These are phyloP conservation scores for Monosporascus sp. DNA, from an alignment of 2,329 filamentous ascomycete species.

Conservation along the genomic window DNA sequence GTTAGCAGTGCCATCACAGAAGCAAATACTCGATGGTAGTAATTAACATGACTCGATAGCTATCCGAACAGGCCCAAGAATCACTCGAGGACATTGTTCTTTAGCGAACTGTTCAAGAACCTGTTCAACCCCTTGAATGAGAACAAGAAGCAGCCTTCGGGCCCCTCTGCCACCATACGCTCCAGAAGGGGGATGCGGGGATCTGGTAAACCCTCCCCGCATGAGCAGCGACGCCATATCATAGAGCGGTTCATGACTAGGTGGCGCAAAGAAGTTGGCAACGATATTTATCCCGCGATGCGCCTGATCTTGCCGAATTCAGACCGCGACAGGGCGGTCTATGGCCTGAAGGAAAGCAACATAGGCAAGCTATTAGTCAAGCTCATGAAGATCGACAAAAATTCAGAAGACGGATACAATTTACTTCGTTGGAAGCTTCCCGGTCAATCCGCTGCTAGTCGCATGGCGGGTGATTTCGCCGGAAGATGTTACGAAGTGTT, in stretches of 20 bases:
- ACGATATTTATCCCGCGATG: conserved; percentile 90
- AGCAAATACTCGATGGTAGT: background rate
- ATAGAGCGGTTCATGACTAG: conserved; percentile 79
- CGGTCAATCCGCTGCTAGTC: conserved; percentile 55
- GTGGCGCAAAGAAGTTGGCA: conserved; percentile 84
- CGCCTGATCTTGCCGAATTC: conserved; percentile 89
- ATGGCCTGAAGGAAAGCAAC: conserved; percentile 86
- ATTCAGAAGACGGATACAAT: conserved; percentile 81
- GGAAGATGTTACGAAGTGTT: conserved; percentile 83
- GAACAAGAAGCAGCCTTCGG: conserved; percentile 69
- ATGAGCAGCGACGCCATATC: conserved; percentile 74
- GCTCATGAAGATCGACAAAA: conserved; percentile 84
- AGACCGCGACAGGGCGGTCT: conserved; percentile 86
- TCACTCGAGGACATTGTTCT: conserved; percentile 70
- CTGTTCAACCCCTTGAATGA: conserved; percentile 79
- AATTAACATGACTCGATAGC: conserved; percentile 34
- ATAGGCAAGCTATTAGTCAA: conserved; percentile 90
- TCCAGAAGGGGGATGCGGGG: conserved; percentile 57
- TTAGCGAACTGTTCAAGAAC: conserved; percentile 69
- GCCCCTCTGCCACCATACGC: conserved; percentile 42
- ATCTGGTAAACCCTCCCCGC: conserved; percentile 55
- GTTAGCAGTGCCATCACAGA: background rate
- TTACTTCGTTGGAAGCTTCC: conserved; percentile 91
- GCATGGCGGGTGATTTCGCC: conserved; percentile 84
- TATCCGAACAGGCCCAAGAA: conserved; percentile 82